Evolutionary conservation across 2,329 filamentous ascomycete species (phyloP).

Genomic region (Beauveria asiatica): DNA sequence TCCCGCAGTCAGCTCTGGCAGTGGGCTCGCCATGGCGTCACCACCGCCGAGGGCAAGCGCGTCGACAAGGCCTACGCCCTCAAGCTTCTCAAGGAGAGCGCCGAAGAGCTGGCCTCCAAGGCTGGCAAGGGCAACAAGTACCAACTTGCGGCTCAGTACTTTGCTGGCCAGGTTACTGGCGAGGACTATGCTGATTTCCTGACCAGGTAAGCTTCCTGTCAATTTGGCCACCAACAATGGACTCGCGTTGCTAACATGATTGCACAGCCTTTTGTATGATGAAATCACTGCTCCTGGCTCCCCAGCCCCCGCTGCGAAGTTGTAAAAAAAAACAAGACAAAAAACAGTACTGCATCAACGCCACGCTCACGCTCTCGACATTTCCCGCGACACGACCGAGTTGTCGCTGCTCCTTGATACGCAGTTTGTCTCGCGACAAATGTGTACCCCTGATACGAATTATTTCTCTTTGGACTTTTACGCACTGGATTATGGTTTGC

Average conservation of each 20-base stretch:
- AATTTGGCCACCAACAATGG: neutral
- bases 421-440: neutral
- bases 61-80: slow-evolving; percentile 90
- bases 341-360: neutral
- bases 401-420: neutral
- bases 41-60: slow-evolving; percentile 79
- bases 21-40: slow-evolving; percentile 69
- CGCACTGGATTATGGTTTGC: neutral
- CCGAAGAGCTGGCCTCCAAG: slow-evolving; percentile 64
- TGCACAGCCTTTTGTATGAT: slow-evolving; percentile 66
- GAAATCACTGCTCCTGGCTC: slow-evolving; percentile 71
- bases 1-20: slow-evolving; percentile 94
- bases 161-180: slow-evolving; percentile 84
- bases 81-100: slow-evolving; percentile 76
- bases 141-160: slow-evolving; percentile 84
- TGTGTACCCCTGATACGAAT: neutral
- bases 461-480: neutral
- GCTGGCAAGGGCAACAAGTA: slow-evolving; percentile 86
- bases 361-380: neutral
- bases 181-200: slow-evolving; percentile 98
- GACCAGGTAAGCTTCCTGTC: slow-evolving; percentile 52
- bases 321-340: slow-evolving; percentile 34
- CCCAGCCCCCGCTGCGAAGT: slow-evolving; percentile 52
- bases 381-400: neutral
- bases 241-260: slow-evolving; percentile 10